A percentile compares a stretch with the other conserved stretches of the same genome.
Evolutionary conservation across 2,329 filamentous ascomycete species (phyloP).

Genomic region (Curvularia hawaiiensis): DNA sequence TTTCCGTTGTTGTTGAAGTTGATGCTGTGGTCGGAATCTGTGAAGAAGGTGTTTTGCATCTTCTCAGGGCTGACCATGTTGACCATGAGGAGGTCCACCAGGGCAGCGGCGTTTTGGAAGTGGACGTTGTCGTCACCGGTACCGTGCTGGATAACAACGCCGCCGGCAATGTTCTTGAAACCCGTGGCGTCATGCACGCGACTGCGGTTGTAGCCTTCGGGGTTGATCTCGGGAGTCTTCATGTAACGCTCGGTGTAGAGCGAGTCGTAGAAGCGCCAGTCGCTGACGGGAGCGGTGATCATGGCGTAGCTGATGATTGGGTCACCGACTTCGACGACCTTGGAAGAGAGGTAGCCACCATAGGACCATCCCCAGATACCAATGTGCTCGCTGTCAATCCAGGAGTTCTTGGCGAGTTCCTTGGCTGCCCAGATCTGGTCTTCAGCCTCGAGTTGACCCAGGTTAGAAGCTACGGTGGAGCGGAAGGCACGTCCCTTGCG

Average conservation of each 20-base stretch:
- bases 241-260: constrained; percentile 77
- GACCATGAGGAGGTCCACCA: constrained; percentile 66
- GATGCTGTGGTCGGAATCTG: constrained; percentile 68
- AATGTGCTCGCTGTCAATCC: constrained; percentile 63
- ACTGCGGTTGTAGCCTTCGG: constrained; percentile 64
- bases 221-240: constrained; percentile 65
- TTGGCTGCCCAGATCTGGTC: constrained; percentile 72
- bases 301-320: constrained; percentile 67
- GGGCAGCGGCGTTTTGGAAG: constrained; percentile 68
- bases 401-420: constrained; percentile 58
- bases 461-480: constrained; percentile 60
- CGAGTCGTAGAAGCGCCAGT: constrained; percentile 74
- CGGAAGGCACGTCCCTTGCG: constrained; percentile 68
- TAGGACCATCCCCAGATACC: constrained; percentile 74
- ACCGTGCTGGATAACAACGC: constrained; percentile 68
- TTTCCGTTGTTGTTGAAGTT: constrained; percentile 59
- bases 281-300: constrained; percentile 68
- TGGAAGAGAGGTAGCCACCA: constrained; percentile 69
- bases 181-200: constrained; percentile 64
- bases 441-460: constrained; percentile 66
- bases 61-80: constrained; percentile 64
- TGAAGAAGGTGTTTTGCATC: constrained; percentile 68
- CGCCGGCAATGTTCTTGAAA: constrained; percentile 66
- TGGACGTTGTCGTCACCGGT: constrained; percentile 75
- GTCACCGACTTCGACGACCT: constrained; percentile 67